These are phyloP conservation scores for Colletotrichum sp. DNA, from an alignment of 2,329 filamentous ascomycete genomes.

Conservation along the genomic window DNA sequence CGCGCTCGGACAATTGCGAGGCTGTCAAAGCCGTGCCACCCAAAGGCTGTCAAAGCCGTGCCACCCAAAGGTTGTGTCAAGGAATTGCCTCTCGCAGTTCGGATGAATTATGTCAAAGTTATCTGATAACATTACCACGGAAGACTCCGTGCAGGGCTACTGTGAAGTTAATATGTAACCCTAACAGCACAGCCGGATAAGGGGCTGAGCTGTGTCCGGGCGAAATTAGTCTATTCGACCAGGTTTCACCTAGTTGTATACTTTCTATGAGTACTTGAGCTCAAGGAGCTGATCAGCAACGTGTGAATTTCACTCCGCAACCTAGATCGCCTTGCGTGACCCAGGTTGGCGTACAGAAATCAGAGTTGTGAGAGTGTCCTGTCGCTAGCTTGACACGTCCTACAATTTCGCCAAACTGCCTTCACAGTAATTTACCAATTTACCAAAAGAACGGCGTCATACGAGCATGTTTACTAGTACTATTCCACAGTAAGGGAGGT, in stretches of 20 bases:
- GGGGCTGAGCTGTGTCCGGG: background rate
- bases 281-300: background rate
- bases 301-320: background rate
- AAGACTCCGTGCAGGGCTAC: background rate
- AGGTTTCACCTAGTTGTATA: background rate
- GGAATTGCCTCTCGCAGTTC: background rate
- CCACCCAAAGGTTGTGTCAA: background rate
- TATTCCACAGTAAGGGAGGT: background rate
- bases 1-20: background rate
- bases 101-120: background rate
- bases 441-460: background rate
- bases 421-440: background rate
- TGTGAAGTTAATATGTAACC: background rate
- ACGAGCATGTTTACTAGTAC: background rate
- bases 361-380: background rate
- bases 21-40: background rate
- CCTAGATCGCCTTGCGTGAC: background rate
- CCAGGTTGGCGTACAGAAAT: background rate
- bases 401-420: no score
- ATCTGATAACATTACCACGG: background rate
- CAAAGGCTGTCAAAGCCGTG: background rate
- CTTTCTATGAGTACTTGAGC: background rate
- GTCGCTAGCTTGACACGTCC: background rate
- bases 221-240: background rate
- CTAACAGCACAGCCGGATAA: background rate